phyloP scores from a whole-genome alignment of 352 stramenopile genomes.

The Globisporangium iwayamae region DNA sequence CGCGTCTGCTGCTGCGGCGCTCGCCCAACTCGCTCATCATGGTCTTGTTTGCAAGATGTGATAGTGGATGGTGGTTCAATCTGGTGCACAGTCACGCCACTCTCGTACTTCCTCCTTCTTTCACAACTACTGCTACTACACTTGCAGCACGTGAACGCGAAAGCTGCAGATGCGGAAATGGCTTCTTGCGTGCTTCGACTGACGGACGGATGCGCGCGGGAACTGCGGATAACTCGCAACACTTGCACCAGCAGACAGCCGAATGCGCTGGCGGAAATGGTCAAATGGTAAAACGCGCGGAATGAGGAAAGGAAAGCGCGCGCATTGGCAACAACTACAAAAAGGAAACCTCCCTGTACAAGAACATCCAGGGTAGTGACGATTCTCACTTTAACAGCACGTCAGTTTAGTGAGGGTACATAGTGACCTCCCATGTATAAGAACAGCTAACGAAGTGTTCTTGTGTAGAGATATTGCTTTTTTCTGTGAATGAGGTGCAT shows the following conservation, averaged over 20 bases:
- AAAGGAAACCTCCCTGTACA: conserved; percentile 47
- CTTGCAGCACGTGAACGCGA: not conserved
- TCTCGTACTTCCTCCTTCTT: not conserved
- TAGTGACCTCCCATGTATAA: not conserved
- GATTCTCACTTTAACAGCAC: conserved; percentile 2
- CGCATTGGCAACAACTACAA: conserved; percentile 5
- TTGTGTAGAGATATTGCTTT: conserved; percentile 5
- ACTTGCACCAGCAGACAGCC: not conserved
- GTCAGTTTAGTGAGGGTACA: conserved; percentile 2
- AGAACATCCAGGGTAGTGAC: conserved; percentile 6
- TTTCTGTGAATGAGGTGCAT: not conserved
- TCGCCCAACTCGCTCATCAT: conserved; percentile 25
- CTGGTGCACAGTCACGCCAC: not conserved
- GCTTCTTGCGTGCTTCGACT: not conserved
- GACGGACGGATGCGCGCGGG: conserved; percentile 5
- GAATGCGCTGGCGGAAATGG: not conserved
- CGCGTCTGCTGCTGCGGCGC: conserved; percentile 57
- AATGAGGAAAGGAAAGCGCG: not conserved
- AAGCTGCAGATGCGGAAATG: conserved; percentile 2
- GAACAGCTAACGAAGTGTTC: conserved; percentile 9
- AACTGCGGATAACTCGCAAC: conserved; percentile 22
- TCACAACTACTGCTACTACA: not conserved
- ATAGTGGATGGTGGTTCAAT: not conserved
- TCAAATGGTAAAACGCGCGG: not conserved
- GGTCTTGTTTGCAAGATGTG: not conserved